These are phyloP conservation scores for Cyamopsis tetragonoloba DNA, from an alignment of 306 rosid genomes.

Conservation along the genomic window DNA sequence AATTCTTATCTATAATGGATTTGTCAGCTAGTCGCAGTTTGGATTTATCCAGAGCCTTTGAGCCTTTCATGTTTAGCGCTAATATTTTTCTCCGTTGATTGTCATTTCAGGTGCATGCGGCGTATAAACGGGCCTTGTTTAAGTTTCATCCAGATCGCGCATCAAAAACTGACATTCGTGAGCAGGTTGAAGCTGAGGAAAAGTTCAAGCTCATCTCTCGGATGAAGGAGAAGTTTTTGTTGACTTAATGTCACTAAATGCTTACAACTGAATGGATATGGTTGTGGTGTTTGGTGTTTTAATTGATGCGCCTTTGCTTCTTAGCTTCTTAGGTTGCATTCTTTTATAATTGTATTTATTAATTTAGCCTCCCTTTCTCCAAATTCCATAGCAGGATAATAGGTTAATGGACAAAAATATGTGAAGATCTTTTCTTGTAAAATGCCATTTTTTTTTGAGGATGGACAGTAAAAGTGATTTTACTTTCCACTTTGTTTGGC, in stretches of 20 bases:
- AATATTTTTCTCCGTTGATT: constrained; percentile 7
- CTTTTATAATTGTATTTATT: not conserved
- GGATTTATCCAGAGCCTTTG: not conserved
- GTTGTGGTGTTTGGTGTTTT: not conserved
- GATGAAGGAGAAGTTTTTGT: constrained; percentile 62
- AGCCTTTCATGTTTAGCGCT: not conserved
- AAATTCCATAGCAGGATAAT: constrained; percentile 6
- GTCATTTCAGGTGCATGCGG: constrained; percentile 70
- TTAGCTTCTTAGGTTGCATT: not conserved
- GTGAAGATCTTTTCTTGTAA: constrained; percentile 10
- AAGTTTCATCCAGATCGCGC: constrained; percentile 91
- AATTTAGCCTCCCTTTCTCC: not conserved
- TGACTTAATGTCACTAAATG: constrained; percentile 33
- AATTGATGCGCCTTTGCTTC: constrained; percentile 6
- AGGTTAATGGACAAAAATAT: constrained; percentile 20
- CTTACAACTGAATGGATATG: constrained; percentile 3
- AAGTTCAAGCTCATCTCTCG: constrained; percentile 81
- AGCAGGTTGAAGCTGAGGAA: constrained; percentile 90
- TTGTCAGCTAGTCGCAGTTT: not conserved
- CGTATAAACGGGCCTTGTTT: constrained; percentile 72
- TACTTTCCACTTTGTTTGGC: not conserved
- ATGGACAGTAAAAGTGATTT: not conserved
- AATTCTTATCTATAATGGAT: not conserved
- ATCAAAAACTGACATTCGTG: constrained; percentile 61
- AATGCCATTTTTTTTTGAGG: constrained; percentile 16